Base-by-base conservation (phyloP, 305 asterid genomes). In the Fraxinus velutina region DNA sequence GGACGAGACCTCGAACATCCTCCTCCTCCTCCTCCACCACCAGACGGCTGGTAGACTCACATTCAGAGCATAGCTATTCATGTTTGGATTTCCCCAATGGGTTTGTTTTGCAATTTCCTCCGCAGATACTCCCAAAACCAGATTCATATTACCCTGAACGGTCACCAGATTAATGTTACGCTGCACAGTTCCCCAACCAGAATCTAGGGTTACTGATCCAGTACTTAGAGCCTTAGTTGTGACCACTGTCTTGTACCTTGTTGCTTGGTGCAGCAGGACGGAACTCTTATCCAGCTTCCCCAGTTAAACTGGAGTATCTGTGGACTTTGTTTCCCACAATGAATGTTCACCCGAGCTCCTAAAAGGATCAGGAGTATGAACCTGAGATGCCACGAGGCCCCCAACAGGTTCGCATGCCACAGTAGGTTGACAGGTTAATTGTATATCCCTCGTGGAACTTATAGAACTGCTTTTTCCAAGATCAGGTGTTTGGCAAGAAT, bases 21-120 rank as follows among this genome's bases (percentile, higher is more conserved):
- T 27, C 96, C 94, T 33, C 92, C 77, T 75, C 89, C 88, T 44
- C 86, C 91, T 2, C 92, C 94, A 3, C 91, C 90, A 21, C 97
- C 96, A 91, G 1, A 86, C 82, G 15, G 89, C 92, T 12, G 88
- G 88, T 10, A 86, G 42, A 78, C 86, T 88, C 36, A 90, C 91
- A 34, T 82, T 87, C 52, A 85, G 85, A 0, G 91, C 88, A 17
- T 92, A 88, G 5, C 79, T 85, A 19, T 86, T 91, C 10, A 79
- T 78, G 78, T 83, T 84, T 4, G 94, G 89, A 73, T 86, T 91
- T 6, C 83, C 88, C 95, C 42, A 89, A 92, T 1, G 87, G 84
- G 85, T 77, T 89, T 7, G 87, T 55, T 88, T 89, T 0, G 83
- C 44, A 88, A 87, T 85, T 75, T 89, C 92, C 85, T 88, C 94